A percentile compares a stretch with the other conserved stretches of the same genome.
Evolutionary conservation across 163 green algal species (phyloP).

Genomic region (Scenedesmus sp.): DNA sequence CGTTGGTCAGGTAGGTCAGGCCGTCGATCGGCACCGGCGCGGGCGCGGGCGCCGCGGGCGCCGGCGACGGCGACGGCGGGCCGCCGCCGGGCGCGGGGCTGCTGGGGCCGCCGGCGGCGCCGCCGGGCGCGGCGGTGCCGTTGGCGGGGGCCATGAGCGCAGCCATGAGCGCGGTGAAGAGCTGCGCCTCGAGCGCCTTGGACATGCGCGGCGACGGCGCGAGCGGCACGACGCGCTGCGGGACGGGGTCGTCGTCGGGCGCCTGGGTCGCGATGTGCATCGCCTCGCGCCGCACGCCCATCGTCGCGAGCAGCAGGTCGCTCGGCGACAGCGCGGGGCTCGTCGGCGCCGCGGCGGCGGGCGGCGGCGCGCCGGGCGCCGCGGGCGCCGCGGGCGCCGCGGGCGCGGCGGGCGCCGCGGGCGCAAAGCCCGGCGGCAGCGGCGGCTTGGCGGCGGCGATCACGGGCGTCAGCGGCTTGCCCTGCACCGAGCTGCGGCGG

Average conservation of each 20-base stretch:
- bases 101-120: not conserved
- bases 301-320: constrained; percentile 14
- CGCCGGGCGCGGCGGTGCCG: too few relatives aligned
- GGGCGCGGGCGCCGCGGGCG: too few relatives aligned
- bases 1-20: constrained; percentile 12
- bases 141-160: not conserved
- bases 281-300: constrained; percentile 13
- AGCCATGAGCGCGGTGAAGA: constrained; percentile 20
- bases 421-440: not conserved
- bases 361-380: too few relatives aligned
- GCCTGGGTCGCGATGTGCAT: not conserved
- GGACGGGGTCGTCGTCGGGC: constrained; percentile 2
- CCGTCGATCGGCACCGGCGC: not conserved
- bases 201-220: not conserved
- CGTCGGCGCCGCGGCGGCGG: too few relatives aligned
- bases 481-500: too few relatives aligned
- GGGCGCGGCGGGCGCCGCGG: not conserved
- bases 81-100: too few relatives aligned
- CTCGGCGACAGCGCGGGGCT: too few relatives aligned
- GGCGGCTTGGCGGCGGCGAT: not conserved
- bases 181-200: not conserved
- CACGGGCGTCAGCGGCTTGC: too few relatives aligned
- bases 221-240: constrained; percentile 11
- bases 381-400: constrained; percentile 1
- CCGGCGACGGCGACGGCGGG: too few relatives aligned